Conservation (phyloP, 768 basidiomycete species). For the Cyathus striatus region DNA sequence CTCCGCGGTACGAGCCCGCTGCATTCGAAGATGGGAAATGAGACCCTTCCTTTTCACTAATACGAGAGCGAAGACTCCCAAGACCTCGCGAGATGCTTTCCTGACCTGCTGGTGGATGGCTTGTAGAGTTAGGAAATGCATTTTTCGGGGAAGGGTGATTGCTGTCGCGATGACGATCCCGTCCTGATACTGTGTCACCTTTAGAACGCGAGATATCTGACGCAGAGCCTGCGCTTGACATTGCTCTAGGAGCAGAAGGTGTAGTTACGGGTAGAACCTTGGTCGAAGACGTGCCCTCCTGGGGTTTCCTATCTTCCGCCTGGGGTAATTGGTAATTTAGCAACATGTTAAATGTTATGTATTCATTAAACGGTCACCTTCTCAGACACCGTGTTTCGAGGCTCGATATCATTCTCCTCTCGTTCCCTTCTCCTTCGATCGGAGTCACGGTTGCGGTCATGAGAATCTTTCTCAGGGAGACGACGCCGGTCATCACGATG, state of each 20-base stretch:
- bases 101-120: slow-evolving; percentile 12
- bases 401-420: slow-evolving; percentile 47
- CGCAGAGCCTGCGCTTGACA: slow-evolving; percentile 52
- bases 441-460: slow-evolving; percentile 63
- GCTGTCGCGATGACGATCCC: slow-evolving; percentile 47
- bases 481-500: slow-evolving; percentile 78
- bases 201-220: slow-evolving; percentile 37
- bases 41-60: slow-evolving; percentile 50
- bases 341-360: slow-evolving; percentile 3
- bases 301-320: slow-evolving; percentile 50
- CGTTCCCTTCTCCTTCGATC: slow-evolving; percentile 66
- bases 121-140: slow-evolving; percentile 9
- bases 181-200: slow-evolving; percentile 27
- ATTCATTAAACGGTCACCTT: slow-evolving; percentile 41
- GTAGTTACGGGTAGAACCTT: slow-evolving; percentile 52
- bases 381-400: slow-evolving; percentile 43
- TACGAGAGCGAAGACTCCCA: slow-evolving; percentile 30
- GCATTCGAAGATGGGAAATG: slow-evolving; percentile 31
- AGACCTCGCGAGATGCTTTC: slow-evolving; percentile 15
- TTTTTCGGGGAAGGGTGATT: slow-evolving; percentile 28
- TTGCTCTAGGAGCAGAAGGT: slow-evolving; percentile 69
- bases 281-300: slow-evolving; percentile 40
- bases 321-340: slow-evolving; percentile 14
- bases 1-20: slow-evolving; percentile 37
- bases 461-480: slow-evolving; percentile 60